These are phyloP conservation scores for Santalum album DNA, from an alignment of 164 flowering plant species.

Conservation along the genomic window DNA sequence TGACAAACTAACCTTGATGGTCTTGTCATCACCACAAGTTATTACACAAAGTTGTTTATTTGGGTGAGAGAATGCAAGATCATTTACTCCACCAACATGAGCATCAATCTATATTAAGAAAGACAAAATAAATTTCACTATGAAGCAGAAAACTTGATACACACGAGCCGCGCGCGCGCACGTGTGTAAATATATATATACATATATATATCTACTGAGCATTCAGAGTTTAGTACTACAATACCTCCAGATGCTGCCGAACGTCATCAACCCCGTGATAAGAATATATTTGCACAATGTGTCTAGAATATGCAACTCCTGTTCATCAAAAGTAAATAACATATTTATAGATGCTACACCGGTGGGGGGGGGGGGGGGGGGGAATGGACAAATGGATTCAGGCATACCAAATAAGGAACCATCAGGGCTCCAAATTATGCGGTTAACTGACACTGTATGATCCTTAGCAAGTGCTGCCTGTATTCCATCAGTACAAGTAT, in stretches of 20 bases:
- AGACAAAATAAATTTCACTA: neutral
- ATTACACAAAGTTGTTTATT: constrained; percentile 77
- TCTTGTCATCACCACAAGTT: constrained; percentile 91
- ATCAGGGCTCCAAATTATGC: constrained; percentile 84
- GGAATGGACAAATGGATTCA: no score
- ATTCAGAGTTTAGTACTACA: neutral
- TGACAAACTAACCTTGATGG: constrained; percentile 53
- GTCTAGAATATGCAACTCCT: constrained; percentile 89
- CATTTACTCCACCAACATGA: constrained; percentile 87
- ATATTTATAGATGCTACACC: neutral
- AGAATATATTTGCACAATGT: constrained; percentile 73
- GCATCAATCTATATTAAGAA: constrained; percentile 53
- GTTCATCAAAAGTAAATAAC: constrained; percentile 5
- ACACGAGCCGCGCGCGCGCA: neutral
- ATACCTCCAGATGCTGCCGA: constrained; percentile 69
- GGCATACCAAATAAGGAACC: constrained; percentile 73
- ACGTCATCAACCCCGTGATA: constrained; percentile 61
- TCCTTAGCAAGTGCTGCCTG: constrained; percentile 59
- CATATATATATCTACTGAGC: neutral
- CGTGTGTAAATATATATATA: no score
- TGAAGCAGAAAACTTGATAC: neutral
- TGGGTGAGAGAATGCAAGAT: constrained; percentile 77
- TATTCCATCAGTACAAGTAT: constrained; percentile 4
- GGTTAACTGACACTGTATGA: constrained; percentile 62
- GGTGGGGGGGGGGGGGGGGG: no score